A percentile compares a stretch with the other conserved stretches of the same genome.
Evolutionary conservation across 2,329 filamentous ascomycete species (phyloP).

Genomic region (Pseudogymnoascus destructans): DNA sequence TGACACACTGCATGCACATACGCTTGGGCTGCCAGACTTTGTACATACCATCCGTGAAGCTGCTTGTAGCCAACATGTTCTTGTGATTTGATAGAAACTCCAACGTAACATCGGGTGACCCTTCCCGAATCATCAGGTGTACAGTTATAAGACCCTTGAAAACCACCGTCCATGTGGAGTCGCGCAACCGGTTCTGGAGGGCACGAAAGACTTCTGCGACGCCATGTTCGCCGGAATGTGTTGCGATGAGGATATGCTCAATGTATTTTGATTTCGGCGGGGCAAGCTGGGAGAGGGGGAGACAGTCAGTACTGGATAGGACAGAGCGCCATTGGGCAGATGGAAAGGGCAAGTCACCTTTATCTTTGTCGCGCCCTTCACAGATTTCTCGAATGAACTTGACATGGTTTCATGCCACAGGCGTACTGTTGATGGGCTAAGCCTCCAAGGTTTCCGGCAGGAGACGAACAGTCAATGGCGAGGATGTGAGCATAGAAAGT

Average conservation of each 20-base stretch:
- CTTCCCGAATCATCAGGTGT: constrained; percentile 95
- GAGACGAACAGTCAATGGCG: neutral
- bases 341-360: constrained; percentile 46
- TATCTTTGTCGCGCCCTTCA: constrained; percentile 96
- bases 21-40: neutral
- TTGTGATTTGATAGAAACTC: constrained; percentile 72
- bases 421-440: constrained; percentile 9
- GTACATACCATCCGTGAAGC: constrained; percentile 69
- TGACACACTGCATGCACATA: constrained; percentile 16
- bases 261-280: constrained; percentile 99
- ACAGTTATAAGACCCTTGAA: constrained; percentile 95
- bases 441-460: constrained; percentile 1
- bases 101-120: constrained; percentile 76
- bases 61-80: constrained; percentile 73
- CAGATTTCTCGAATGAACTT: constrained; percentile 94
- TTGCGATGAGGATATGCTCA: constrained; percentile 92
- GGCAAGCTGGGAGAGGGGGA: constrained; percentile 49
- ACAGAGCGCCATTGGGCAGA: neutral
- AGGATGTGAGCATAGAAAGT: neutral
- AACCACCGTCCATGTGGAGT: constrained; percentile 98
- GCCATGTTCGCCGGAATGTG: constrained; percentile 85
- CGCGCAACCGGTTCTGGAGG: constrained; percentile 73
- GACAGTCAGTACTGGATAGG: neutral
- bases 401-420: constrained; percentile 40
- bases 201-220: constrained; percentile 93